Conservation (phyloP, 352 stramenopile genomes). For the Phytophthora foliorum region DNA sequence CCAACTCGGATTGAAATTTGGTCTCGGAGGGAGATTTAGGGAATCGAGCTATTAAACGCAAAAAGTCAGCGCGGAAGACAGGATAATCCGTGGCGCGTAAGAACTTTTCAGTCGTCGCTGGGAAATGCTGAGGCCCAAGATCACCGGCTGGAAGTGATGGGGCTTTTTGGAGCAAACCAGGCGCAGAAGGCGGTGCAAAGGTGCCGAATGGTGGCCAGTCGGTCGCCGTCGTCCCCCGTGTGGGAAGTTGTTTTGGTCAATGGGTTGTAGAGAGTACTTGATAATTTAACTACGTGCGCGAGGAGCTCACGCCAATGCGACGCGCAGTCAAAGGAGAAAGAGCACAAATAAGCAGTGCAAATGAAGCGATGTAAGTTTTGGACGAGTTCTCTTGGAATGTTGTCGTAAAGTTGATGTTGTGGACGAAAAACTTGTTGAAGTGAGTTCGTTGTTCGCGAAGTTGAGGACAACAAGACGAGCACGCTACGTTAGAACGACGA, state of each 20-base stretch:
- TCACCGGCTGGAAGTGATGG: slow-evolving; percentile 42
- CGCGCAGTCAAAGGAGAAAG: slow-evolving; percentile 12
- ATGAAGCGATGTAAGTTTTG: slow-evolving; percentile 31
- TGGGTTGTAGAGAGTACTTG: slow-evolving; percentile 30
- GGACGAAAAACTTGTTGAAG: slow-evolving; percentile 13
- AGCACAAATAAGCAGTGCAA: slow-evolving; percentile 16
- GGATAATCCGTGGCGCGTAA: no score
- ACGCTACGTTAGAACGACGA: slow-evolving; percentile 5
- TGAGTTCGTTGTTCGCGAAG: slow-evolving; percentile 13
- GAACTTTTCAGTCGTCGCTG: no score
- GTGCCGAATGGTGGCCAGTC: background rate
- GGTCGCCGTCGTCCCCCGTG: background rate
- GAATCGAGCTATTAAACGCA: background rate
- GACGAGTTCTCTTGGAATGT: background rate
- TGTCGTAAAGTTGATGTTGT: slow-evolving; percentile 13
- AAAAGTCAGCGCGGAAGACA: background rate
- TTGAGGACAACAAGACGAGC: slow-evolving; percentile 21
- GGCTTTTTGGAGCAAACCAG: background rate
- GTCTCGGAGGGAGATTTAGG: slow-evolving; percentile 2
- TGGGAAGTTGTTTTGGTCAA: slow-evolving; percentile 24
- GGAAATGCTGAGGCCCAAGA: slow-evolving; percentile 5
- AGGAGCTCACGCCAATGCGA: slow-evolving; percentile 10
- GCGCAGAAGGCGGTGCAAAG: background rate
- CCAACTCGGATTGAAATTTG: slow-evolving; percentile 39
- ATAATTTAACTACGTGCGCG: slow-evolving; percentile 41